phyloP scores from a whole-genome alignment of 1,139 yeast genomes.

The Ogataea hybrid region DNA sequence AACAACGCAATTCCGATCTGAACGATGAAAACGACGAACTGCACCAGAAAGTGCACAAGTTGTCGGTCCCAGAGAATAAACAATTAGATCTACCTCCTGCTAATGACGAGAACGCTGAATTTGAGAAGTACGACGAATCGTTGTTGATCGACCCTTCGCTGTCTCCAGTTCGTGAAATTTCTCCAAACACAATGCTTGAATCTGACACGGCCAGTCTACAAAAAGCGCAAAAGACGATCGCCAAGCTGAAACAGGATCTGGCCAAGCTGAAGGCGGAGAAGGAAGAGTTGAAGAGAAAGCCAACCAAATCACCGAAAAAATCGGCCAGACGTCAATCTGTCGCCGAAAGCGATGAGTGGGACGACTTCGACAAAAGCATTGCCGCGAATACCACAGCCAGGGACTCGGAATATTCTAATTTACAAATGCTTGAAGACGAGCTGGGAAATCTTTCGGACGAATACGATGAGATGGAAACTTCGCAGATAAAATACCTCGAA shows the following conservation, averaged over 20 bases:
- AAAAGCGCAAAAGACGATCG: slow-evolving; percentile 62
- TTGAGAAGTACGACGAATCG: slow-evolving; percentile 28
- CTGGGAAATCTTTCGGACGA: slow-evolving; percentile 14
- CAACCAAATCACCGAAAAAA: background rate
- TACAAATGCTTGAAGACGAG: slow-evolving; percentile 18
- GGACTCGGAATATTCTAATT: slow-evolving; percentile 8
- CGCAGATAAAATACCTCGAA: slow-evolving; percentile 36
- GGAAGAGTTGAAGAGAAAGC: slow-evolving; percentile 26
- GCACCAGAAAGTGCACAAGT: slow-evolving; percentile 41
- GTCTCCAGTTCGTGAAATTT: slow-evolving; percentile 44
- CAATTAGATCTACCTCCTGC: background rate
- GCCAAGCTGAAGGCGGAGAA: slow-evolving; percentile 40
- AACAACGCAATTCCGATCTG: slow-evolving; percentile 49
- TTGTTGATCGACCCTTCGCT: slow-evolving; percentile 33
- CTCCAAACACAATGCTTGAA: slow-evolving; percentile 55
- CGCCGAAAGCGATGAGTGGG: slow-evolving; percentile 33
- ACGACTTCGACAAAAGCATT: slow-evolving; percentile 26
- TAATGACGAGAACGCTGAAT: slow-evolving; percentile 13
- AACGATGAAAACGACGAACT: slow-evolving; percentile 65
- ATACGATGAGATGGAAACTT: slow-evolving; percentile 15
- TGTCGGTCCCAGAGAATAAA: slow-evolving; percentile 12
- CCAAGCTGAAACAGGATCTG: slow-evolving; percentile 50
- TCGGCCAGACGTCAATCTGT: background rate
- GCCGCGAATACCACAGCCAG: slow-evolving; percentile 11
- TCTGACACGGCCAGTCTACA: slow-evolving; percentile 67